phyloP scores from a whole-genome alignment of 768 basidiomycete species.

The Clitopilus passeckerianus region DNA sequence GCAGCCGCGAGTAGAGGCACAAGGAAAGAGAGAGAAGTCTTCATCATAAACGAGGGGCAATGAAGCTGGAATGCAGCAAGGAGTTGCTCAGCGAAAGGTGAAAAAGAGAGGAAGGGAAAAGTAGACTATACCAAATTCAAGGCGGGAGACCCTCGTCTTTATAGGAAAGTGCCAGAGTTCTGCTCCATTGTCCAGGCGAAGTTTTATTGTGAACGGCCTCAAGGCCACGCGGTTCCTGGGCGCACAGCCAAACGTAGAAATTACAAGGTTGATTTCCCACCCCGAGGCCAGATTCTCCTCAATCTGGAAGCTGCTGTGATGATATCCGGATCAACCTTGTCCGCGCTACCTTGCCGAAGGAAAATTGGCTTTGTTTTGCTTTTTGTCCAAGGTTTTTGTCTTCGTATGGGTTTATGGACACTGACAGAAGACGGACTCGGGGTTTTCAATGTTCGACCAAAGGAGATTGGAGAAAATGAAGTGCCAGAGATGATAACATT shows the following conservation, averaged over 20 bases:
- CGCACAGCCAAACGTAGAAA: background rate
- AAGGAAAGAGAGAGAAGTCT: conserved; percentile 19
- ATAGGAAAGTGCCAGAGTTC: background rate
- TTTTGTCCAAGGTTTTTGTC: background rate
- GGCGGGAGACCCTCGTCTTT: background rate
- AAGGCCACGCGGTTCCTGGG: background rate
- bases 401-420: background rate
- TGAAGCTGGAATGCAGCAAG: conserved; percentile 3
- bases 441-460: conserved; percentile 1
- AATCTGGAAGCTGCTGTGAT: background rate
- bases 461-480: background rate
- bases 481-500: background rate
- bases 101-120: conserved; percentile 2
- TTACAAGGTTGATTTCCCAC: background rate
- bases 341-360: background rate
- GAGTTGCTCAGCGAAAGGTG: conserved; percentile 13
- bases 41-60: conserved; percentile 12
- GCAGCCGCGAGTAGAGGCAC: conserved; percentile 28
- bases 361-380: background rate
- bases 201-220: background rate
- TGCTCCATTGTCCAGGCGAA: background rate
- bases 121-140: background rate
- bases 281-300: background rate
- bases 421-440: background rate
- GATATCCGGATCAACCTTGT: background rate